Conservation (phyloP, 2,329 filamentous ascomycete genomes). For the Xylariaceae sp. region DNA sequence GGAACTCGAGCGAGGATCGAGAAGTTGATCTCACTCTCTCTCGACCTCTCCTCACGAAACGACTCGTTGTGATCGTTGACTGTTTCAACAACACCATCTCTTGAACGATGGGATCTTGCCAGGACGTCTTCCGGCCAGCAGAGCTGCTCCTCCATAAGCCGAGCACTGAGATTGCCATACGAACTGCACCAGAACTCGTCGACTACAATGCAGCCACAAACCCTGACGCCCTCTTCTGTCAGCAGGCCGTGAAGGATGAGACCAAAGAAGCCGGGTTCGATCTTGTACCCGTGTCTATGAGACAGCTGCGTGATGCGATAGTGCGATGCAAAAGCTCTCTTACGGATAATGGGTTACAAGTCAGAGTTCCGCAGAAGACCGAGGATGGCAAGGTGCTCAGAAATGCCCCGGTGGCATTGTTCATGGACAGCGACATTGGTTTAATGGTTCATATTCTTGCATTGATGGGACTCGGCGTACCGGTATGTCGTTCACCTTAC, state of each 20-base stretch:
- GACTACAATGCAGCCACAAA: not conserved
- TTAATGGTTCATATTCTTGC: slow-evolving; percentile 9
- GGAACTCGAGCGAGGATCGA: not conserved
- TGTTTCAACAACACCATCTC: not conserved
- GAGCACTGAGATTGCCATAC: not conserved
- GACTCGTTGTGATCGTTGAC: not conserved
- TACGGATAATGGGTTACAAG: not conserved
- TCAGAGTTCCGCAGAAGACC: not conserved
- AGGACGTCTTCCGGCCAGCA: not conserved
- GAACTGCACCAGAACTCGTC: not conserved
- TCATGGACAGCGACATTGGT: slow-evolving; percentile 12
- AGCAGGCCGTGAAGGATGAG: not conserved
- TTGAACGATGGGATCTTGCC: not conserved
- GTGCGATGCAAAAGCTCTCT: not conserved
- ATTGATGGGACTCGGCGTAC: slow-evolving; percentile 8
- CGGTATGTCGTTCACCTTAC: slow-evolving; percentile 17
- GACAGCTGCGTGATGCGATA: not conserved
- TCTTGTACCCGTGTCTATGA: not conserved
- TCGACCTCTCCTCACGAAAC: not conserved
- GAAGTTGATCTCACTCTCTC: not conserved
- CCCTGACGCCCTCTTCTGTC: not conserved
- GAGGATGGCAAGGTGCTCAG: not conserved
- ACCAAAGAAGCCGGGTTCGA: not conserved
- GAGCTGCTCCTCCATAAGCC: not conserved
- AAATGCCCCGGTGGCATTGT: slow-evolving; percentile 7